Evolutionary conservation across 768 basidiomycete species (phyloP).

Genomic region (Agrocybe pediades): DNA sequence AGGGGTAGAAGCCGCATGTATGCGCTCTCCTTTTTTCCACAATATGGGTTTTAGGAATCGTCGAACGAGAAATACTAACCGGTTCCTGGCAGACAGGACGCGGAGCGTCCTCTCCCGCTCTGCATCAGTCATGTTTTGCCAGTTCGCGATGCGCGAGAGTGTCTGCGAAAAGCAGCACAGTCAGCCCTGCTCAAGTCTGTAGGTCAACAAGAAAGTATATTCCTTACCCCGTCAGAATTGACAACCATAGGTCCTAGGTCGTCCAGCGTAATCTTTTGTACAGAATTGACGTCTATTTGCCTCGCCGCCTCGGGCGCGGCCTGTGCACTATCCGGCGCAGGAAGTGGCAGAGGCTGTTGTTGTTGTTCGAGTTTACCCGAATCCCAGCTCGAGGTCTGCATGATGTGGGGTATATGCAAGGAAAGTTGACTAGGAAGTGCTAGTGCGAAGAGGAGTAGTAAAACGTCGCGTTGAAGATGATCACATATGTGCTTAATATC

Average conservation of each 20-base stretch:
- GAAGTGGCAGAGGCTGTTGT: constrained; percentile 3
- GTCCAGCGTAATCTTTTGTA: constrained; percentile 48
- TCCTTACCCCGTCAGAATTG: constrained; percentile 63
- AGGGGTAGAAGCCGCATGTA: neutral
- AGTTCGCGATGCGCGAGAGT: constrained; percentile 65
- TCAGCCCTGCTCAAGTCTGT: neutral
- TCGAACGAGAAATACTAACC: constrained; percentile 29
- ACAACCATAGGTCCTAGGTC: constrained; percentile 69
- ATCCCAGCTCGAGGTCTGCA: neutral
- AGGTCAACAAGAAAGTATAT: neutral
- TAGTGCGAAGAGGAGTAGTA: neutral
- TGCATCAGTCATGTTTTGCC: constrained; percentile 55
- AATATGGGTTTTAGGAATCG: too few species aligned
- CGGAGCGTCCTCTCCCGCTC: constrained; percentile 61
- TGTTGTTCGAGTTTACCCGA: neutral
- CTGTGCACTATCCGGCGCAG: neutral
- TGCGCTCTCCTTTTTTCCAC: neutral
- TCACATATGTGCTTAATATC: too few species aligned
- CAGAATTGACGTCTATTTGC: constrained; percentile 4
- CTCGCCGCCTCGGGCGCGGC: neutral
- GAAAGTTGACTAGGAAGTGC: neutral
- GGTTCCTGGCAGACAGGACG: constrained; percentile 54
- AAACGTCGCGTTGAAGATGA: too few species aligned
- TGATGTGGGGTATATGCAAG: neutral
- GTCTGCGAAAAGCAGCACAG: constrained; percentile 40